Evolutionary conservation across 345 rosid species (phyloP), one percentile per base, ranked within the genome.

Genomic region (Eucalyptus grandis): DNA sequence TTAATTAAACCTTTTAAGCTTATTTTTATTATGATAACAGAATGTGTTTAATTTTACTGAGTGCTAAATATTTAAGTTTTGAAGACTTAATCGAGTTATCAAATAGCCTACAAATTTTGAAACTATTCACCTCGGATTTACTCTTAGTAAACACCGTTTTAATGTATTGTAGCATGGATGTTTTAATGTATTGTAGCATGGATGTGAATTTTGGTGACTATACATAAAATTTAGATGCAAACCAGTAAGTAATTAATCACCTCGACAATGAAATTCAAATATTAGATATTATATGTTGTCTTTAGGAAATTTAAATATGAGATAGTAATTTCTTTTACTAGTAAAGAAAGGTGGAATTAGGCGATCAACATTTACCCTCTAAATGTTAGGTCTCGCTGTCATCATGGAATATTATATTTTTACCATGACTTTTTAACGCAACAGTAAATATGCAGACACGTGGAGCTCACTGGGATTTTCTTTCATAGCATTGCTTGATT

Each of bases 391-490:
- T 24, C 27, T 56, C 30, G 5, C 1, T 4, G 6, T 24, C 13
- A 24, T 24, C 4, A 1, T 10, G 62, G 26, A 9, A 56, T 24
- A 56, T 24, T 56, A 24, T 1, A 10, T 56, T 56, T 56, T 24
- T 2, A 10, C 3, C 11, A 56, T 21, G 27, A 22, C 26, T 8
- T 21, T 21, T 56, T 3, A 56, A 56, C 1, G 26, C 12, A 56
- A 9, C 6, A 0, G 4, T 54, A 22, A 56, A 9, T 56, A 22
- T 56, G 11, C 5, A 22, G 2, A 9, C 30, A 22, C 0, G 0
- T 22, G 12, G 62, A 56, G 60, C 3, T n/a, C n/a, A n/a, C n/a
- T 9, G 5, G 3, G 27, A 8, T 54, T 53, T 53, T 51, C 1
- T 17, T 51, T 51, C 56, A 51, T 17, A 50, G 6, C 17, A 50